Evolutionary conservation across 2,329 filamentous ascomycete genomes (phyloP), one percentile per base, ranked within the genome.

Genomic region (Cladosporium austrohemisphaericum): DNA sequence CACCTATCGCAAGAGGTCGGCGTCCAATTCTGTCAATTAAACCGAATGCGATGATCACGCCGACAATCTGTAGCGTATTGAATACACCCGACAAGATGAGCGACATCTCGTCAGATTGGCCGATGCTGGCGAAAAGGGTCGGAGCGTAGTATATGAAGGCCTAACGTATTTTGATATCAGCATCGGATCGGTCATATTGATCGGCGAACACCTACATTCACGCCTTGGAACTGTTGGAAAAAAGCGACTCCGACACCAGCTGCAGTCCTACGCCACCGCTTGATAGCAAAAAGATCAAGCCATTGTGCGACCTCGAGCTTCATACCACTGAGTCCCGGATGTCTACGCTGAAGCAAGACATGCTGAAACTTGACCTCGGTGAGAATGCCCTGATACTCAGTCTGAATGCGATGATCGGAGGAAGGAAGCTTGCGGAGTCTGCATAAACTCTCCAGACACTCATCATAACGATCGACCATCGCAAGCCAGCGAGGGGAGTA

Each of bases 311-410:
- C 16, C 50, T 75, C 73, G 0, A 76, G 65, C 50, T 66, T 70
- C 19, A 68, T 44, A 1, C 56, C 58, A 5, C 29, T 51, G 5
- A 29, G 57, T 45, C 53, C 65, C 50, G 53, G 62, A 51, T 53
- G 71, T 19, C 68, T 66, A 18, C 60, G 62, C 51, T 67, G 61
- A 11, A 60, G 43, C 23, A 64, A 64, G 8, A 68, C 59, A 54
- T 76, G 65, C 52, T 76, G 74, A 59, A 77, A 79, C 10, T 68
- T 64, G 6, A 74, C 73, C 55, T 80, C 77, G 1, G 75, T 71
- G n/a, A 72, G 68, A 46, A 76, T 77, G 6, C 70, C 73, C 41
- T 66, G 66, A 65, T 66, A 75, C 55, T 81, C 78, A 43, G 71
- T 68, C 3, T 71, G 65, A 5, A 81, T 67, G 2, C 75, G 68